phyloP scores from a whole-genome alignment of 2,329 filamentous ascomycete genomes.

The Pseudogymnoascus verrucosus region DNA sequence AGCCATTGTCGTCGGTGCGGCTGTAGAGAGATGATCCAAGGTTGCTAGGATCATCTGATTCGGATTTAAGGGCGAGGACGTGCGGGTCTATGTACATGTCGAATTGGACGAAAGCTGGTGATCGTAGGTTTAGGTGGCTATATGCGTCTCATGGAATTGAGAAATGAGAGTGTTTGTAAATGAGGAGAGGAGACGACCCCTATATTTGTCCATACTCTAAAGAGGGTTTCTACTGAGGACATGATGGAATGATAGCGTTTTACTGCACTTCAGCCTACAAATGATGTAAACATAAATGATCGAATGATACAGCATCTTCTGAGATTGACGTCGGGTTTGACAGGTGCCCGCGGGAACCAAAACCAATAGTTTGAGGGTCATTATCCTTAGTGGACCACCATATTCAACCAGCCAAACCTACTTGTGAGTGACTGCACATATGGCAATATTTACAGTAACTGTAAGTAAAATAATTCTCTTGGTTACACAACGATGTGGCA shows the following conservation, averaged over 20 bases:
- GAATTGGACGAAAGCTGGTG: neutral
- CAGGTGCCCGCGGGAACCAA: neutral
- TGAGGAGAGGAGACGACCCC: neutral
- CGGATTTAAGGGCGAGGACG: neutral
- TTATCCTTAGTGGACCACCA: neutral
- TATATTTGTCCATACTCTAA: neutral
- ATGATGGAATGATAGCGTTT: neutral
- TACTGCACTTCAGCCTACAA: neutral
- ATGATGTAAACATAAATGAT: neutral
- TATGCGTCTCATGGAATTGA: neutral
- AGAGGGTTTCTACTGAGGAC: neutral
- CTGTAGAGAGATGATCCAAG: neutral
- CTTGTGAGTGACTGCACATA: neutral
- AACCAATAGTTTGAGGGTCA: neutral
- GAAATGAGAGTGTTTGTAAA: neutral
- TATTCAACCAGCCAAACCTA: neutral
- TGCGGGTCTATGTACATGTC: neutral
- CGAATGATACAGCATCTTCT: neutral
- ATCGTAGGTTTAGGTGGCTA: neutral
- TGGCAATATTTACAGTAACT: neutral
- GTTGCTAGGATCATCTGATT: neutral
- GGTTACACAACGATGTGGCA: neutral
- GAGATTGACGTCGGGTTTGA: neutral
- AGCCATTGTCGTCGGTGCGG: neutral
- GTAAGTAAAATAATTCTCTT: neutral